These are phyloP conservation scores for Myriosclerotinia curreyana DNA, from an alignment of 2,329 filamentous ascomycete genomes.

Conservation along the genomic window DNA sequence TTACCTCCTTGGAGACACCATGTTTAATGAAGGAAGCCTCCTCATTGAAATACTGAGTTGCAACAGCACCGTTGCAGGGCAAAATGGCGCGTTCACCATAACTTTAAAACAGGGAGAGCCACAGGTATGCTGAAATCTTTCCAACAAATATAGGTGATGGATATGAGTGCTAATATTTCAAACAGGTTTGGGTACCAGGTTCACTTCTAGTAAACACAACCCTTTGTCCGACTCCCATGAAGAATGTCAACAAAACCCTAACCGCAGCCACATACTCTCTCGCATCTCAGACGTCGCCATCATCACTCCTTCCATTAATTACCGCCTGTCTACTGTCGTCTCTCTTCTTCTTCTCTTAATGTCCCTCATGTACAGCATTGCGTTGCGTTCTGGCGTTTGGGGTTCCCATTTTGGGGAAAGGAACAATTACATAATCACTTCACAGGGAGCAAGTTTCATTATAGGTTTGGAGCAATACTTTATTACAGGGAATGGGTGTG, in stretches of 20 bases:
- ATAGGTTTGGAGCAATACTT: neutral
- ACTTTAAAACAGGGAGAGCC: constrained; percentile 9
- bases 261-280: neutral
- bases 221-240: constrained; percentile 18
- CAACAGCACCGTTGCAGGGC: neutral
- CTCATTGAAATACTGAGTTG: constrained; percentile 26
- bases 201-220: constrained; percentile 20
- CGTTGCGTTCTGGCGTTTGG: constrained; percentile 15
- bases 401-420: neutral
- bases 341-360: neutral
- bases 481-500: neutral
- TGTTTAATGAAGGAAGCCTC: constrained; percentile 19
- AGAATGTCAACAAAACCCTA: constrained; percentile 22
- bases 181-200: constrained; percentile 19
- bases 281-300: constrained; percentile 9
- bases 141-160: neutral
- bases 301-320: neutral
- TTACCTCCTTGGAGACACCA: constrained; percentile 25
- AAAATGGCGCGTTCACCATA: constrained; percentile 4
- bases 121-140: constrained; percentile 10
- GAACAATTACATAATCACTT: constrained; percentile 1
- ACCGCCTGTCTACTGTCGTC: constrained; percentile 1
- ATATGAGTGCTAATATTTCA: neutral
- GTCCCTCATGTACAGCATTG: constrained; percentile 12
- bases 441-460: neutral